phyloP scores from a whole-genome alignment of 2,329 filamentous ascomycete genomes.

The Alternaria consortialis region DNA sequence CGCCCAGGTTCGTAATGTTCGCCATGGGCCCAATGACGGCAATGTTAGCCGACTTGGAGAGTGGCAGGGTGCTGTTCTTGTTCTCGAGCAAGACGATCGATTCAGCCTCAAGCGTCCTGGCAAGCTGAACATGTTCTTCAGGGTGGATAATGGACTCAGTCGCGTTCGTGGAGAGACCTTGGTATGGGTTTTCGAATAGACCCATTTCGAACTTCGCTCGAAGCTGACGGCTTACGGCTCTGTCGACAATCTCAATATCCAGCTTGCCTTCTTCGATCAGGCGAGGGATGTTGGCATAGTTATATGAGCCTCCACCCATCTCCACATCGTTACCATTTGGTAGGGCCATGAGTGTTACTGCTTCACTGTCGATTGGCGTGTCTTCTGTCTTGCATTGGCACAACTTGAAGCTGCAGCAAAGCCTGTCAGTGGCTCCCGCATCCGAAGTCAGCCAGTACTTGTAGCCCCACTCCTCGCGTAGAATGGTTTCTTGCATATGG shows the following conservation, averaged over 20 bases:
- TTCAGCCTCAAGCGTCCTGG: slow-evolving; percentile 72
- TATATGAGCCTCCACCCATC: slow-evolving; percentile 80
- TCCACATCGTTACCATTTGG: slow-evolving; percentile 77
- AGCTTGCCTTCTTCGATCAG: slow-evolving; percentile 70
- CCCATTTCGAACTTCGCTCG: slow-evolving; percentile 74
- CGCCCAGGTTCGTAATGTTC: slow-evolving; percentile 66
- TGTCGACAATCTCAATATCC: slow-evolving; percentile 67
- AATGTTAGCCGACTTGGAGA: slow-evolving; percentile 72
- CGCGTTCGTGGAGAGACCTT: slow-evolving; percentile 64
- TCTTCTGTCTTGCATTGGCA: slow-evolving; percentile 58
- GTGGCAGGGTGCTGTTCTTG: slow-evolving; percentile 68
- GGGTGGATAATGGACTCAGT: slow-evolving; percentile 70
- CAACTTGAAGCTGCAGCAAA: slow-evolving; percentile 71
- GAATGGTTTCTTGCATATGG: slow-evolving; percentile 70
- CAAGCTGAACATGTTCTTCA: slow-evolving; percentile 64
- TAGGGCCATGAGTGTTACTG: slow-evolving; percentile 70
- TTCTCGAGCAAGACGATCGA: slow-evolving; percentile 80
- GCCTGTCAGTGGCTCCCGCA: slow-evolving; percentile 74
- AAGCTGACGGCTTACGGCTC: slow-evolving; percentile 71
- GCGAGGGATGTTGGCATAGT: slow-evolving; percentile 70
- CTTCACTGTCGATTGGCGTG: slow-evolving; percentile 69
- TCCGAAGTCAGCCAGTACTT: slow-evolving; percentile 73
- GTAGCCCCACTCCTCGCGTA: slow-evolving; percentile 77
- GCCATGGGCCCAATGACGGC: slow-evolving; percentile 81
- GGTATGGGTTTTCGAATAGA: slow-evolving; percentile 75